Base-by-base conservation (phyloP, 148 eudicot species). In the Diospyros kaki region DNA sequence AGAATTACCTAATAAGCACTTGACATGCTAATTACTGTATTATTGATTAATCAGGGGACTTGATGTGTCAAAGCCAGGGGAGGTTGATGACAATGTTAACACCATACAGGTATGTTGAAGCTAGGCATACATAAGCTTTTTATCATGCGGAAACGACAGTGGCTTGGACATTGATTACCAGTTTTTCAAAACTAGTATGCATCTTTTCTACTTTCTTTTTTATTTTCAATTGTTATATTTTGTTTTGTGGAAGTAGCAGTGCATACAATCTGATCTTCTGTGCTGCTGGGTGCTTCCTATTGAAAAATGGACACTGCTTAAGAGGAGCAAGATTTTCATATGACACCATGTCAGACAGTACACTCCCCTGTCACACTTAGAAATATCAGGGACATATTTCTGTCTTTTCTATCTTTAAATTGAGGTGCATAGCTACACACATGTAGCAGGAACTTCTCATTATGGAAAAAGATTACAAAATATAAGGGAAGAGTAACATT, bases 31-130 rank as follows among this genome's bases (percentile, higher is more conserved):
- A 77, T 84, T 66, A 79, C 52, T 13, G 18, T 18, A 73, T 75
- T 53, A 73, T 58, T 87, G 60, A 56, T 84, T 81, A 52, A 78
- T 78, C 79, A 96, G 99, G 92, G 99, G 99, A 78, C 83, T 86
- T 76, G 98, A 89, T 74, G 94, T 82, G 70, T 81, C 97, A 76
- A 88, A 87, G 81, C 90, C 93, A 44, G 97, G 97, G 58, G 97
- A 92, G 64, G 79, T 60, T 66, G 96, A 92, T 60, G 90, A 86
- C 75, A 94, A 82, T 84, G 81, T 83, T 78, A 76, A 86, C 66
- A 84, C 83, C 74, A 76, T 94, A 84, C 98, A 94, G 98, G 98
- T 92, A 81, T 55, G 61, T 38, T 10, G 39, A 45, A 53, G 46
- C 39, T 64, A 58, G n/a, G 39, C 12, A 7, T 39, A 10, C 41